Base-by-base conservation (phyloP, 2,329 filamentous ascomycete species). In the Fusarium denticulatum region DNA sequence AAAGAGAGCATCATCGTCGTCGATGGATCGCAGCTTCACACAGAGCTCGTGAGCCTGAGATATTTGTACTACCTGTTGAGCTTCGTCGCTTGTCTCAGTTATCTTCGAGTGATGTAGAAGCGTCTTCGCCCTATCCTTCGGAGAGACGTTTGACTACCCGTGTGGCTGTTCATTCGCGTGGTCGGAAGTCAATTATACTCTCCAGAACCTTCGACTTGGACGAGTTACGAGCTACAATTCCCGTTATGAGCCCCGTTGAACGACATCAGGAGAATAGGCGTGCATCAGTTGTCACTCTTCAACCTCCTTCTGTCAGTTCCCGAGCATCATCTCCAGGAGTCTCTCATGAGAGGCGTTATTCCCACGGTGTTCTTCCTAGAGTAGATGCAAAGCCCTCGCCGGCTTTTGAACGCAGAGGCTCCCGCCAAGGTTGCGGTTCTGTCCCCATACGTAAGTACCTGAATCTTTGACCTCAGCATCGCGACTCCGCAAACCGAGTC, bases 181-280 rank as follows among this genome's bases (percentile, higher is more conserved):
- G 84, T 5, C 80, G 83, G 24, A 83, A 83, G 53, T 81, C 87
- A 3, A 85, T 89, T 70, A 73, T 86, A 2, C 81, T 91, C 24
- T 83, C 85, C 71, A 83, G 87, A 36, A 84, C 82, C 24, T 88
- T 90, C 67, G 83, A 89, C 67, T 79, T 89, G 20, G 81, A 85
- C 32, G 81, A 85, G 67, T 78, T 90, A 15, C 82, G 85, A 50
- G 81, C 83, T 14, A 86, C 85, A 2, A 80, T 88, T n/a, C 83
- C 84, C 5, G 80, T 83, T 7, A 79, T 80, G 14, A 66, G 76
- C 13, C 72, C 74, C 6, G 46, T 68, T 15, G 73, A 74, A 24
- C 62, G 60, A 18, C 13, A 30, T 15, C 16, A 61, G 18, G 34
- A 52, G 10, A 43, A 45, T 49, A 66, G 73, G 28, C 68, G 75